Percentiles rank a stretch among this genome's conserved stretches.
Evolutionary conservation across 139 green algal species (phyloP).

Genomic region (Chlorella sp.): DNA sequence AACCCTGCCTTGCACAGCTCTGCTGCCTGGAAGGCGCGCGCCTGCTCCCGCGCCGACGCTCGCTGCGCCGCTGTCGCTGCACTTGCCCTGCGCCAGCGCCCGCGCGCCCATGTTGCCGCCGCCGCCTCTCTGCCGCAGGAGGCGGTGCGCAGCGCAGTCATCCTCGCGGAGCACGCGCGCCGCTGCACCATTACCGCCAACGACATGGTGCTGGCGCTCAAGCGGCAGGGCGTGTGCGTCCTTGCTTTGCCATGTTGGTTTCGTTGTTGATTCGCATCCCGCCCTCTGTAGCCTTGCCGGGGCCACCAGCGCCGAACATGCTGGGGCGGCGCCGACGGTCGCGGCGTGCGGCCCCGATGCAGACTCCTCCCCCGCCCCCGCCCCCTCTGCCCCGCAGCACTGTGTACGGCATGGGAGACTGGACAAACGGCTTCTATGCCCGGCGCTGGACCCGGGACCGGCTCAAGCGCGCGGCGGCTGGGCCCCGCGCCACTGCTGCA

Average conservation of each 20-base stretch:
- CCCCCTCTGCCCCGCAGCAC: background rate
- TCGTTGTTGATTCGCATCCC: background rate
- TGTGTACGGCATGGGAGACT: slow-evolving; percentile 1
- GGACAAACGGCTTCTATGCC: background rate
- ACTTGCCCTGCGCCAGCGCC: too few species aligned
- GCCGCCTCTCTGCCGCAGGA: too few species aligned
- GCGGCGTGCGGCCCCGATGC: background rate
- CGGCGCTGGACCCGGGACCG: too few species aligned
- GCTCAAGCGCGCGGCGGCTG: too few species aligned
- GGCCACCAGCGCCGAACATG: background rate
- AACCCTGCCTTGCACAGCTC: too few species aligned
- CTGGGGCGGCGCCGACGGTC: background rate
- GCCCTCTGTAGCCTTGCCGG: background rate
- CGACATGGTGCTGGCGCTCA: background rate
- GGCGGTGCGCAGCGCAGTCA: background rate
- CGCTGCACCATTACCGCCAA: background rate
- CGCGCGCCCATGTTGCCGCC: too few species aligned
- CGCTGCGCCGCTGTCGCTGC: too few species aligned
- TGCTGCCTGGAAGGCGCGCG: too few species aligned
- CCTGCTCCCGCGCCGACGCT: too few species aligned
- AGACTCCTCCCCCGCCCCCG: background rate
- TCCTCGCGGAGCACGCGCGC: background rate
- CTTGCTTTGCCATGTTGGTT: too few species aligned
- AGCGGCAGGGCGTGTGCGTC: slow-evolving; percentile 10
- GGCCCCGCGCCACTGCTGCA: too few species aligned